A percentile compares a stretch with the other conserved stretches of the same genome.
Conservation (phyloP, 2,329 filamentous ascomycete genomes). For the Trichophyton simii region DNA sequence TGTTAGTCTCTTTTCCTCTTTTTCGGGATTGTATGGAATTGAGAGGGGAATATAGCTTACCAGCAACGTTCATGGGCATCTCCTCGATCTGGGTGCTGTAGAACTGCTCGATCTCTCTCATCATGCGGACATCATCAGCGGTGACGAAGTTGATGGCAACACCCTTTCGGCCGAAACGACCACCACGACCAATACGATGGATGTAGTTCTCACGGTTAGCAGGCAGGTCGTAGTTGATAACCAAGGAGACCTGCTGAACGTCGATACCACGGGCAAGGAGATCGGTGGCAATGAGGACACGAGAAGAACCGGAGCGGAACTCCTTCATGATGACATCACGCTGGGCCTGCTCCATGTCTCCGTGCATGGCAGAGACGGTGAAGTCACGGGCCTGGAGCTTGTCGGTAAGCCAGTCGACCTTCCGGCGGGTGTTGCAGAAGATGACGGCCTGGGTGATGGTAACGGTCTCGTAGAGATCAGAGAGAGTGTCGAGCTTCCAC, state of each 20-base stretch:
- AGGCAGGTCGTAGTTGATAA: slow-evolving; percentile 98
- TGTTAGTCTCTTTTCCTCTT: slow-evolving; percentile 23
- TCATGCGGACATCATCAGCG: slow-evolving; percentile 90
- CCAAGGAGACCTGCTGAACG: slow-evolving; percentile 92
- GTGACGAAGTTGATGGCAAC: slow-evolving; percentile 99
- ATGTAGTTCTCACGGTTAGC: slow-evolving; percentile 99
- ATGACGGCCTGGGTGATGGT: slow-evolving; percentile 99
- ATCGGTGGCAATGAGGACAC: slow-evolving; percentile 93
- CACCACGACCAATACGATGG: slow-evolving; percentile 90
- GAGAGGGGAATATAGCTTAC: slow-evolving; percentile 45
- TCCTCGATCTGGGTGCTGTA: slow-evolving; percentile 96
- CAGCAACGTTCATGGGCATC: slow-evolving; percentile 80
- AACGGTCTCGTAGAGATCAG: slow-evolving; percentile 96
- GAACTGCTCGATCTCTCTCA: slow-evolving; percentile 93
- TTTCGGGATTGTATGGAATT: slow-evolving; percentile 98
- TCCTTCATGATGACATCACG: slow-evolving; percentile 99
- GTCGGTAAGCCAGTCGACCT: slow-evolving; percentile 99
- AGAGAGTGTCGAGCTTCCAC: slow-evolving; percentile 99
- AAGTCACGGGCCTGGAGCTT: slow-evolving; percentile 99
- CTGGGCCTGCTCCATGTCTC: slow-evolving; percentile 97
- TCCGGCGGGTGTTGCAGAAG: slow-evolving; percentile 99
- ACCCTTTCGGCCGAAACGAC: slow-evolving; percentile 92
- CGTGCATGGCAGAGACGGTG: slow-evolving; percentile 96
- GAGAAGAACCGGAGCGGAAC: slow-evolving; percentile 89
- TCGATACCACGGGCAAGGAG: slow-evolving; percentile 98